Evolutionary conservation across 129 eudicot species (phyloP).

Genomic region (Escallonia rubra): DNA sequence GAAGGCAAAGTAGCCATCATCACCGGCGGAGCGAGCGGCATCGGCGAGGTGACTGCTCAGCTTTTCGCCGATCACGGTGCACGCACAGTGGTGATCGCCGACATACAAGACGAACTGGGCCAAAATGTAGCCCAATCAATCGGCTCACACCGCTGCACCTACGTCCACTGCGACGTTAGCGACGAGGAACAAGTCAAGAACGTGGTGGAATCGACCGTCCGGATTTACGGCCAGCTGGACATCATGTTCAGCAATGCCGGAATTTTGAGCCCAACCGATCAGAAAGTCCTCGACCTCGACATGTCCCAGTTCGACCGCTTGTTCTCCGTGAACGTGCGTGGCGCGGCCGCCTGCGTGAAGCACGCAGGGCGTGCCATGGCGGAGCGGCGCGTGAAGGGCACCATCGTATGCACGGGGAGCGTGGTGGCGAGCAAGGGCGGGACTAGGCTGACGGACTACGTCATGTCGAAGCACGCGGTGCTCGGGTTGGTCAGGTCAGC

Average conservation of each 20-base stretch:
- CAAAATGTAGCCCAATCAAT: conserved; percentile 18
- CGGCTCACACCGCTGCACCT: conserved; percentile 13
- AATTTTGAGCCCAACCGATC: neutral
- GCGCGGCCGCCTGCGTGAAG: conserved; percentile 28
- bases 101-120: conserved; percentile 27
- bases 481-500: conserved; percentile 21
- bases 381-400: conserved; percentile 1
- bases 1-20: conserved; percentile 28
- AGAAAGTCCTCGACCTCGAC: conserved; percentile 24
- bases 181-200: conserved; percentile 27
- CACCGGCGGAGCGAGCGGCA: conserved; percentile 40
- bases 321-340: conserved; percentile 10
- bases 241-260: conserved; percentile 37
- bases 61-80: conserved; percentile 24
- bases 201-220: conserved; percentile 14
- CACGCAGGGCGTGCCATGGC: conserved; percentile 30
- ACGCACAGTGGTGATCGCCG: conserved; percentile 21
- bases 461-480: conserved; percentile 32
- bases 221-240: conserved; percentile 20
- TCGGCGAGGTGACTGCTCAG: conserved; percentile 31
- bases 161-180: conserved; percentile 18
- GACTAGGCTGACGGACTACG: neutral
- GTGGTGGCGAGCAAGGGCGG: conserved; percentile 9
- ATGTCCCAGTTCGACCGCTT: neutral
- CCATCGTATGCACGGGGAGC: conserved; percentile 27